Percentiles rank a stretch among this genome's conserved stretches.
Evolutionary conservation across 116 monocot species (phyloP).

Genomic region (Dioscorea cayenensis): DNA sequence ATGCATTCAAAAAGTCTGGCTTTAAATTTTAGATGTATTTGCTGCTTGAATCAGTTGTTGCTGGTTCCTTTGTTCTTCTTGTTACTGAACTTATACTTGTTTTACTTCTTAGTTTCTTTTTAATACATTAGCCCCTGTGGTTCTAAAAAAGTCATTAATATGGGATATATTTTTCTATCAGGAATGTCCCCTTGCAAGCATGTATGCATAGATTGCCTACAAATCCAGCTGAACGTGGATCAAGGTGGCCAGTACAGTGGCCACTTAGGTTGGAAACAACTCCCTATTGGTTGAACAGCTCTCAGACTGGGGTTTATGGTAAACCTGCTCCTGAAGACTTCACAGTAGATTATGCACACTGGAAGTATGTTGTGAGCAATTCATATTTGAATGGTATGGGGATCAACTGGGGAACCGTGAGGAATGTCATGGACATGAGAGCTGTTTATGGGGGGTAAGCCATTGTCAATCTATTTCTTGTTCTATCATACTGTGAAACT

Average conservation of each 20-base stretch:
- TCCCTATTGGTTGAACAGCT: conserved; percentile 70
- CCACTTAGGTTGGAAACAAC: conserved; percentile 48
- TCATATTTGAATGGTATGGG: conserved; percentile 79
- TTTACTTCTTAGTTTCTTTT: no score
- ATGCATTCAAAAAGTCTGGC: no score
- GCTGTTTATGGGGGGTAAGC: conserved; percentile 92
- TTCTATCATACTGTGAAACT: background rate
- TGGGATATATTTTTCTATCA: conserved; percentile 14
- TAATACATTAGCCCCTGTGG: no score
- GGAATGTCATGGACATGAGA: conserved; percentile 99
- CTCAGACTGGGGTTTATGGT: conserved; percentile 80
- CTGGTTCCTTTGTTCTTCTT: no score
- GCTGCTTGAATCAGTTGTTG: no score
- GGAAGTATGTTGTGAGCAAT: conserved; percentile 67
- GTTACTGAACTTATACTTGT: no score
- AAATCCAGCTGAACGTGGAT: conserved; percentile 43
- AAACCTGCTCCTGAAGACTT: conserved; percentile 73
- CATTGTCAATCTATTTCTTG: background rate
- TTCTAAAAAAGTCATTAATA: background rate
- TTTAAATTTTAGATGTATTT: no score
- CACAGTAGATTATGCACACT: conserved; percentile 58
- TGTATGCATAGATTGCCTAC: conserved; percentile 75
- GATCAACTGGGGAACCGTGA: conserved; percentile 74
- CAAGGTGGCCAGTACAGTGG: conserved; percentile 79
- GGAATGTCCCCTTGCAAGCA: conserved; percentile 71